Evolutionary conservation across 2,329 filamentous ascomycete species (phyloP).

Genomic region (Geoglossum cookeanum): DNA sequence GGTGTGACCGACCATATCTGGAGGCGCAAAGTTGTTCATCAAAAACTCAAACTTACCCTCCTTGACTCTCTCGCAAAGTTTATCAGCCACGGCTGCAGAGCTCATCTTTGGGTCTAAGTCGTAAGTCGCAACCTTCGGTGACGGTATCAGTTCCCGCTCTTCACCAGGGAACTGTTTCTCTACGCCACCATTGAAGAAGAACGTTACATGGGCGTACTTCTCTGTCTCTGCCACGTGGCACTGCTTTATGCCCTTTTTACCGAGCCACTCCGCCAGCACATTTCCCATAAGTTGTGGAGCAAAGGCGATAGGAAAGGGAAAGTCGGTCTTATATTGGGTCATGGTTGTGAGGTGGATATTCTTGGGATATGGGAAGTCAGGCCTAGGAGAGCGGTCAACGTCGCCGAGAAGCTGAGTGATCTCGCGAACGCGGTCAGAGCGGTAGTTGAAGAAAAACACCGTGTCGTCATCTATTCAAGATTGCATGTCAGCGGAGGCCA

Average conservation of each 20-base stretch:
- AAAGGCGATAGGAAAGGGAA: constrained; percentile 81
- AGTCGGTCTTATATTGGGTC: constrained; percentile 96
- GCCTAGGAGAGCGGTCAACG: constrained; percentile 74
- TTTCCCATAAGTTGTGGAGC: constrained; percentile 91
- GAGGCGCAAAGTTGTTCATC: constrained; percentile 99
- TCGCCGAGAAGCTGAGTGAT: constrained; percentile 86
- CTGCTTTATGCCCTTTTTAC: constrained; percentile 76
- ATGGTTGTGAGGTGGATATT: constrained; percentile 79
- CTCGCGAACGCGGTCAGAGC: constrained; percentile 90
- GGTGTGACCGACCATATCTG: constrained; percentile 98
- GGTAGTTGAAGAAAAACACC: constrained; percentile 99
- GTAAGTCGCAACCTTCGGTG: constrained; percentile 89
- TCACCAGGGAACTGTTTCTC: constrained; percentile 92
- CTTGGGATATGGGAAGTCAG: constrained; percentile 88
- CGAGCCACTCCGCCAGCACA: constrained; percentile 92
- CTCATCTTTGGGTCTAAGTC: constrained; percentile 94
- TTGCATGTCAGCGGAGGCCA: neutral
- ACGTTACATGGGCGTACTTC: constrained; percentile 98
- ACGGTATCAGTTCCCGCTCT: constrained; percentile 81
- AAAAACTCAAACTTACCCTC: constrained; percentile 85
- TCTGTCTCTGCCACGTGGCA: constrained; percentile 97
- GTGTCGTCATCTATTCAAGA: constrained; percentile 55
- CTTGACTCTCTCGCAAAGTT: constrained; percentile 69
- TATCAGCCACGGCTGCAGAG: constrained; percentile 71
- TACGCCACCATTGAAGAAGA: constrained; percentile 98